phyloP scores from a whole-genome alignment of 139 green algal species.

The Chlamydomonas sp. region DNA sequence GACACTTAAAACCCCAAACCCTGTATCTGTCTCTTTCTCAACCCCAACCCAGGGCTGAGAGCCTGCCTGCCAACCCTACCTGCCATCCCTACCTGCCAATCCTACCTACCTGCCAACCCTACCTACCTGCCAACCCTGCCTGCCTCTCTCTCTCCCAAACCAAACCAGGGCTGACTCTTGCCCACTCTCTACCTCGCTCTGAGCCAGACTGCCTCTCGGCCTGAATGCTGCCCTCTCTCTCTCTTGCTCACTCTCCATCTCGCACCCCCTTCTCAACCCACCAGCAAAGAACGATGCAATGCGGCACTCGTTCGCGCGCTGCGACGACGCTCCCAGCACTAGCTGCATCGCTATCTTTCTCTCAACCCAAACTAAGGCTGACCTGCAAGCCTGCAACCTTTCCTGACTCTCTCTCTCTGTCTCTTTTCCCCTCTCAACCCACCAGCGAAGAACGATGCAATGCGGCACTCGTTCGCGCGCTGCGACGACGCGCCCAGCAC shows the following conservation, averaged over 20 bases:
- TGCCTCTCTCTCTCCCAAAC: not conserved
- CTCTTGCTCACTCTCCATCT: not conserved
- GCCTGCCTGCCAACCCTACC: no score
- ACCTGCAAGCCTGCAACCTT: conserved; percentile 3
- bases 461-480: conserved; percentile 91
- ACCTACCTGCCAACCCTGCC: not conserved
- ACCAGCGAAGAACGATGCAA: conserved; percentile 88
- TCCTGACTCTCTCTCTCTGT: not conserved
- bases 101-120: no score
- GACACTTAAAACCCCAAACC: no score
- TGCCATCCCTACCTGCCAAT: no score
- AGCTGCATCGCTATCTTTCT: not conserved
- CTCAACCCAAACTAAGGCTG: not conserved
- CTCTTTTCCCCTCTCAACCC: no score
- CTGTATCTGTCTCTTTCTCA: no score
- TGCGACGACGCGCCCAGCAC: conserved; percentile 88
- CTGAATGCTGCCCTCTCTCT: not conserved
- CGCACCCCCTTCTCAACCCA: no score
- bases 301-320: conserved; percentile 91
- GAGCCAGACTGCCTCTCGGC: no score
- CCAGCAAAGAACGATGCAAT: conserved; percentile 92
- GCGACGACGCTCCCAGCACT: conserved; percentile 49
- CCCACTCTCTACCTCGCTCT: no score
- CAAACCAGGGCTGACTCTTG: not conserved
- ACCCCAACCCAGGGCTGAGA: no score